Percentiles rank a stretch among this genome's conserved stretches.
Evolutionary conservation across 2,329 filamentous ascomycete species (phyloP).

Genomic region (Stagonosporopsis tanaceti): DNA sequence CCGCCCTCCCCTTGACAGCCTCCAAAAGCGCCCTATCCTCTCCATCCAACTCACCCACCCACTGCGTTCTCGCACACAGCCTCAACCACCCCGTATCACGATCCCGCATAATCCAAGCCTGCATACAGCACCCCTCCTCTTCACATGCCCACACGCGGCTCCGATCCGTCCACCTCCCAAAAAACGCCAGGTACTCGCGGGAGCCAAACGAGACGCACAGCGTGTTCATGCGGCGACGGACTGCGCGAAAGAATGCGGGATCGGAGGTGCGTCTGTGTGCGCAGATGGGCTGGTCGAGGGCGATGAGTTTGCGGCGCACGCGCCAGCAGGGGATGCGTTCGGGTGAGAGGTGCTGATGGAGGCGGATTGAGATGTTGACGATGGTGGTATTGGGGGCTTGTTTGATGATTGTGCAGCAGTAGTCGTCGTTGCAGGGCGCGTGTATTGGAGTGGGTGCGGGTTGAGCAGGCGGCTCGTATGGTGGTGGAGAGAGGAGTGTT

Average conservation of each 20-base stretch:
- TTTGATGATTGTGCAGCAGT: constrained; percentile 11
- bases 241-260: constrained; percentile 13
- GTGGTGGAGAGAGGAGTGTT: constrained; percentile 5
- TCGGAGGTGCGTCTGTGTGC: constrained; percentile 12
- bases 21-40: constrained; percentile 5
- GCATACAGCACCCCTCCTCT: constrained; percentile 13
- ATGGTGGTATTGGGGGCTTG: neutral
- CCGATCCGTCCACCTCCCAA: constrained; percentile 7
- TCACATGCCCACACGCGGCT: constrained; percentile 9
- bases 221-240: constrained; percentile 12
- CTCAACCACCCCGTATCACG: constrained; percentile 11
- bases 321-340: constrained; percentile 15
- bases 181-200: constrained; percentile 13
- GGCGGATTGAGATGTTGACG: constrained; percentile 8
- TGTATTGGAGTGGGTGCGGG: neutral
- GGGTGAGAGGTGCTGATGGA: constrained; percentile 12
- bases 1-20: constrained; percentile 6
- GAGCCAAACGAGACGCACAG: constrained; percentile 13
- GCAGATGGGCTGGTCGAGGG: constrained; percentile 19
- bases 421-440: constrained; percentile 5
- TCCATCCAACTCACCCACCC: constrained; percentile 2
- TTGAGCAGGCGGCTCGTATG: neutral
- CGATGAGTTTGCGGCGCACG: constrained; percentile 13
- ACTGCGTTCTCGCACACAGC: constrained; percentile 8
- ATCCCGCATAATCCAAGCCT: constrained; percentile 13